Percentiles rank a stretch among this genome's conserved stretches.
Conservation (phyloP, 148 eudicot species). For the Hydrangea macrophylla region DNA sequence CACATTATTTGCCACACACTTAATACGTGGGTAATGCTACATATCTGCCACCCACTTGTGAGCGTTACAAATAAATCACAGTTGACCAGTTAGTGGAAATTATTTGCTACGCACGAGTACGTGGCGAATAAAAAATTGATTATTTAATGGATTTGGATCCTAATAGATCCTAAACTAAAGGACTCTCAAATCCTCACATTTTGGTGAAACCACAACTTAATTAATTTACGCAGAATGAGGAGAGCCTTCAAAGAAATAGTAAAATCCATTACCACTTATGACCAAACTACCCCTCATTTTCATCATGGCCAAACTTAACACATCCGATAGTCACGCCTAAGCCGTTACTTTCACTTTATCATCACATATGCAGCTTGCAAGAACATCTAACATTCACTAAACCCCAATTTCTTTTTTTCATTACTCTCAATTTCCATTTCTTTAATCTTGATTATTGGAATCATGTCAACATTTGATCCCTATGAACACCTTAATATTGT, state of each 20-base stretch:
- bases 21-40: too few relatives aligned
- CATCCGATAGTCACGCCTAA: neutral
- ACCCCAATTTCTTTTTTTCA: neutral
- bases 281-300: neutral
- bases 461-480: constrained; percentile 51
- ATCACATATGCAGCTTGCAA: neutral
- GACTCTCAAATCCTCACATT: neutral
- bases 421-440: neutral
- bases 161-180: neutral
- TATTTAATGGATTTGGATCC: neutral
- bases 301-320: neutral
- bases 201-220: neutral
- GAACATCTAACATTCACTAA: neutral
- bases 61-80: too few relatives aligned
- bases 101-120: too few relatives aligned
- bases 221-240: neutral
- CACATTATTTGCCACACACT: too few relatives aligned
- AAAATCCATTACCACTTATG: neutral
- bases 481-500: constrained; percentile 61
- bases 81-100: too few relatives aligned
- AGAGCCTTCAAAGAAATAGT: neutral
- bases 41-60: too few relatives aligned
- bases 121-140: too few relatives aligned
- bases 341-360: neutral
- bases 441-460: neutral